Evolutionary conservation across 2,329 filamentous ascomycete genomes (phyloP).

Genomic region (Fusarium ramigenum): DNA sequence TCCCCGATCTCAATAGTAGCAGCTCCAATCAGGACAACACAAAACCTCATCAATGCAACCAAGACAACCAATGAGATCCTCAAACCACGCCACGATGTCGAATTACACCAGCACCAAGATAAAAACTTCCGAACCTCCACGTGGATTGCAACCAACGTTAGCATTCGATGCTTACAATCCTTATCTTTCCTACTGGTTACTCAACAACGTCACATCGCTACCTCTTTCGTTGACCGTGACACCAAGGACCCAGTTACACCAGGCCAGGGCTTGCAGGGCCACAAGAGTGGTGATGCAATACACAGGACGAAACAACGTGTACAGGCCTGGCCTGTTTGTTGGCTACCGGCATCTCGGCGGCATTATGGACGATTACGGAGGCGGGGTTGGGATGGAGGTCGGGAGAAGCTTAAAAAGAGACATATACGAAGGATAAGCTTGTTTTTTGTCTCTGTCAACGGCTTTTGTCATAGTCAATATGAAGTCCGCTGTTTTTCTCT

Average conservation of each 20-base stretch:
- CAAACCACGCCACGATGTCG: constrained; percentile 6
- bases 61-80: constrained; percentile 14
- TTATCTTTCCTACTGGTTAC: constrained; percentile 8
- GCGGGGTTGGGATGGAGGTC: neutral
- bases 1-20: neutral
- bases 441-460: neutral
- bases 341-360: neutral
- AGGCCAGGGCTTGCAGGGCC: neutral
- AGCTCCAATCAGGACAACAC: constrained; percentile 12
- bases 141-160: constrained; percentile 1
- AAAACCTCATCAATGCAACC: neutral
- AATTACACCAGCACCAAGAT: neutral
- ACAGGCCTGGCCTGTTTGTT: constrained; percentile 4
- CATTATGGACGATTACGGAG: neutral
- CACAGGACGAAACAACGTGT: constrained; percentile 26
- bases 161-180: constrained; percentile 35
- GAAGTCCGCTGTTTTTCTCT: constrained; percentile 2
- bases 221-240: constrained; percentile 13
- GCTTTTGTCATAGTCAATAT: neutral
- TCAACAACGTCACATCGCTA: constrained; percentile 13
- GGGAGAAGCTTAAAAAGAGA: constrained; percentile 9
- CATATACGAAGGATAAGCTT: neutral
- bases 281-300: constrained; percentile 17
- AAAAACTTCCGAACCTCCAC: constrained; percentile 7
- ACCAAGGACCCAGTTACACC: neutral